phyloP scores from a whole-genome alignment of 1,284 basidiomycete genomes.

The Phlebopus sp. region DNA sequence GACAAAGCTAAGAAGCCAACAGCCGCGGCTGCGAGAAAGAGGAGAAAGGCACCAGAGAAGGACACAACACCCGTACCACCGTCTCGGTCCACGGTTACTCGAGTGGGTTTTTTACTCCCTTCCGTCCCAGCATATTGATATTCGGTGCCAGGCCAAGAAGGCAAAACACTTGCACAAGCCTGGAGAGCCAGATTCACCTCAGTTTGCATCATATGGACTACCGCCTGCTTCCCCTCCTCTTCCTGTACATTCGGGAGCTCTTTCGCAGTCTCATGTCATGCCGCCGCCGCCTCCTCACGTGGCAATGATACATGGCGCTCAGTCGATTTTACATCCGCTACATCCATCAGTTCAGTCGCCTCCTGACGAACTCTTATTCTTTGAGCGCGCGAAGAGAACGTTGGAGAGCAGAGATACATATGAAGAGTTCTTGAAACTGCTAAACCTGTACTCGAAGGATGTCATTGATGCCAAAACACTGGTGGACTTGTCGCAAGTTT shows the following conservation, averaged over 20 bases:
- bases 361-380: conserved; percentile 90
- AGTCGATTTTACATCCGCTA: conserved; percentile 24
- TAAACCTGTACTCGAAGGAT: conserved; percentile 82
- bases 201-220: conserved; percentile 53
- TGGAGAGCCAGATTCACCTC: conserved; percentile 51
- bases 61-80: conserved; percentile 54
- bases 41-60: conserved; percentile 48
- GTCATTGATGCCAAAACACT: conserved; percentile 87
- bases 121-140: conserved; percentile 9
- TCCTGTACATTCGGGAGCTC: conserved; percentile 34
- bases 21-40: conserved; percentile 45
- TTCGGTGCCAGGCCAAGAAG: conserved; percentile 48
- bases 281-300: conserved; percentile 31
- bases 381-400: conserved; percentile 84
- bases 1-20: conserved; percentile 49
- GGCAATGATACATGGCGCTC: conserved; percentile 28
- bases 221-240: conserved; percentile 38
- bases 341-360: conserved; percentile 38
- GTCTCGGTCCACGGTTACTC: conserved; percentile 42
- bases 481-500: conserved; percentile 76
- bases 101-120: conserved; percentile 27
- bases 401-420: conserved; percentile 75
- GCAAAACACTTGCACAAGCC: conserved; percentile 57
- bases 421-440: conserved; percentile 81
- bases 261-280: conserved; percentile 33